phyloP scores from a whole-genome alignment of 2,329 filamentous ascomycete species.

The Colletotrichum eremochloae region DNA sequence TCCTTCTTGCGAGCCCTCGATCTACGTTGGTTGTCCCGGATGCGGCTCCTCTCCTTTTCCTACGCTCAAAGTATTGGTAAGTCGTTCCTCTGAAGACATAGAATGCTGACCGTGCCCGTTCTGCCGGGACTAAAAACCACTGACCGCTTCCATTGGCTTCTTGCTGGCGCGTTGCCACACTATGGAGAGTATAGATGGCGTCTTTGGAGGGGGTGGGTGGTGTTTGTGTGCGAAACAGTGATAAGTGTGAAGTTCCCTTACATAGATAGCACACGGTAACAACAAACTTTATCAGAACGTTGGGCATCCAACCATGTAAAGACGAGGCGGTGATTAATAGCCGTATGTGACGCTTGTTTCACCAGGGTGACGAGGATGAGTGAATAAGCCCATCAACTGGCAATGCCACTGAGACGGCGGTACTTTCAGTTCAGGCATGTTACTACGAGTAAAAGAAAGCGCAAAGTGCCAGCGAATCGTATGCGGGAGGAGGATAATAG shows the following conservation, averaged over 20 bases:
- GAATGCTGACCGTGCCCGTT: constrained; percentile 1
- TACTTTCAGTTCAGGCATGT: constrained; percentile 5
- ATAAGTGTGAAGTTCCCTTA: constrained; percentile 5
- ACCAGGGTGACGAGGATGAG: constrained; percentile 14
- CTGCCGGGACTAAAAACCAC: constrained; percentile 12
- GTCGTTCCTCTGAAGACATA: constrained; percentile 3
- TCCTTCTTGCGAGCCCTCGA: constrained; percentile 81
- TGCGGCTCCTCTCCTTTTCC: constrained; percentile 57
- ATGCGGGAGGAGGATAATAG: constrained; percentile 17
- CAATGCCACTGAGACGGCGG: constrained; percentile 5
- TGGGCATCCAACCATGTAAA: constrained; percentile 26
- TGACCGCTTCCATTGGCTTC: constrained; percentile 40
- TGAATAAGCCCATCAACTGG: constrained; percentile 20
- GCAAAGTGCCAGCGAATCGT: constrained; percentile 25
- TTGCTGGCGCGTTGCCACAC: not conserved
- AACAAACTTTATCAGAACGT: constrained; percentile 16
- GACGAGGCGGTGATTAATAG: constrained; percentile 17
- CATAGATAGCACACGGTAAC: not conserved
- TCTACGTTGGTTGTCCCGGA: constrained; percentile 82
- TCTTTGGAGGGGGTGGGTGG: not conserved
- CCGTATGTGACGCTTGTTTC: constrained; percentile 30
- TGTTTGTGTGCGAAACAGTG: constrained; percentile 1
- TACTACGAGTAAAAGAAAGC: constrained; percentile 34
- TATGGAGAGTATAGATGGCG: not conserved
- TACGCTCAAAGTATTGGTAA: constrained; percentile 32